Conservation (phyloP, 169 alveolate species). For the Besnoitia besnoiti region DNA sequence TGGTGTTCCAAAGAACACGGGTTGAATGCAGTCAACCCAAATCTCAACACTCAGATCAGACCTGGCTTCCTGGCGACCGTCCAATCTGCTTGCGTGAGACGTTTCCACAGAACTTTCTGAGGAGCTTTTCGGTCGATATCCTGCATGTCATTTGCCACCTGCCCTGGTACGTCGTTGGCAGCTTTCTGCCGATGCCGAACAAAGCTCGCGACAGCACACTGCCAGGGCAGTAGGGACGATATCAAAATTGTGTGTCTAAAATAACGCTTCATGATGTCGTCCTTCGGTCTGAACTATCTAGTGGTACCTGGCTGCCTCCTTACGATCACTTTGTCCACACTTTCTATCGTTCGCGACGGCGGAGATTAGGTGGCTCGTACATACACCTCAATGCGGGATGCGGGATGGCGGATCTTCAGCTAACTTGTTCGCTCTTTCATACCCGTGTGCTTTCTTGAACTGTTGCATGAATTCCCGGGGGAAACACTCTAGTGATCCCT, state of each 20-base stretch:
- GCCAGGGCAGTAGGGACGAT: background rate
- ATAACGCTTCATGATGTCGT: background rate
- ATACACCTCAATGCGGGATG: too few relatives aligned
- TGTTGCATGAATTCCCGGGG: too few relatives aligned
- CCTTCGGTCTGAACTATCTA: background rate
- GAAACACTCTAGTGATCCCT: too few relatives aligned
- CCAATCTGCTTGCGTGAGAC: conserved; percentile 7
- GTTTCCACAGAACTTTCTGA: conserved; percentile 22
- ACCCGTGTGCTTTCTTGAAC: too few relatives aligned
- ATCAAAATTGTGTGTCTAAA: background rate
- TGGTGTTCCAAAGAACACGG: too few relatives aligned
- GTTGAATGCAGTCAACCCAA: too few relatives aligned
- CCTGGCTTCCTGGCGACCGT: background rate
- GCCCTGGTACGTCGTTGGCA: background rate
- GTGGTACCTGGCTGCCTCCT: too few relatives aligned
- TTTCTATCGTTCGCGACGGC: too few relatives aligned
- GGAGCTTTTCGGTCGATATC: background rate
- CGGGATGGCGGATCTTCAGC: too few relatives aligned
- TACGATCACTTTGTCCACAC: too few relatives aligned
- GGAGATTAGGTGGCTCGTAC: too few relatives aligned
- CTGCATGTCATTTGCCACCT: background rate
- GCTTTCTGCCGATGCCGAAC: background rate
- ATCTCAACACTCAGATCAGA: background rate
- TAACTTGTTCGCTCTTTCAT: too few relatives aligned
- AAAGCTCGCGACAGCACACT: background rate